phyloP scores from a whole-genome alignment of 2,329 filamentous ascomycete genomes.

The Venturia asperata region DNA sequence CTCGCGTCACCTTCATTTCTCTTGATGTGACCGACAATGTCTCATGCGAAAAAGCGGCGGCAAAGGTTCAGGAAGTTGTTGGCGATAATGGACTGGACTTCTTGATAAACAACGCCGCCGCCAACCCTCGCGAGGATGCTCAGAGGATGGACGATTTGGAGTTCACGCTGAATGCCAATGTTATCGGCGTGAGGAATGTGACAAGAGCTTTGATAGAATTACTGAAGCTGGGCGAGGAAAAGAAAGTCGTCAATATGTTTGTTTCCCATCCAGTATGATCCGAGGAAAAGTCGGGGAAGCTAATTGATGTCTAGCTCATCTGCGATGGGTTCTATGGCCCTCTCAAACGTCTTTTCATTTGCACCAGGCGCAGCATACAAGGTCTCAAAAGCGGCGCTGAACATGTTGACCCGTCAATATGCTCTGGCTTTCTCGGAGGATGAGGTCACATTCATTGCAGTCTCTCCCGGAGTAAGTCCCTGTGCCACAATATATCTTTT shows the following conservation, averaged over 20 bases:
- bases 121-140: background rate
- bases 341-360: slow-evolving; percentile 23
- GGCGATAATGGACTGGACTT: slow-evolving; percentile 40
- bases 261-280: background rate
- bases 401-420: slow-evolving; percentile 43
- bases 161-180: slow-evolving; percentile 32
- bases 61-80: slow-evolving; percentile 30
- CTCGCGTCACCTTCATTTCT: slow-evolving; percentile 32
- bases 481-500: background rate
- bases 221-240: slow-evolving; percentile 33
- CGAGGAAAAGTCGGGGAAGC: background rate
- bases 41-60: slow-evolving; percentile 32
- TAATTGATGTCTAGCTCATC: slow-evolving; percentile 30
- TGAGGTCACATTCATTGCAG: slow-evolving; percentile 38
- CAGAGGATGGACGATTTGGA: slow-evolving; percentile 25
- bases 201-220: slow-evolving; percentile 36
- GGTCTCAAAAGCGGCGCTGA: slow-evolving; percentile 43
- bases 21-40: slow-evolving; percentile 34
- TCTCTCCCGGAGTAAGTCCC: slow-evolving; percentile 40
- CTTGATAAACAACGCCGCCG: slow-evolving; percentile 40
- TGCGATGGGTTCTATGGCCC: slow-evolving; percentile 38
- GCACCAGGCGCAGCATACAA: slow-evolving; percentile 35
- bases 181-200: slow-evolving; percentile 35
- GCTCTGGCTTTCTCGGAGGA: slow-evolving; percentile 31
- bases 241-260: slow-evolving; percentile 39